Percentiles rank a stretch among this genome's conserved stretches.
Evolutionary conservation across 257 asterid genomes (phyloP).

Genomic region (Osmanthus fragrans): DNA sequence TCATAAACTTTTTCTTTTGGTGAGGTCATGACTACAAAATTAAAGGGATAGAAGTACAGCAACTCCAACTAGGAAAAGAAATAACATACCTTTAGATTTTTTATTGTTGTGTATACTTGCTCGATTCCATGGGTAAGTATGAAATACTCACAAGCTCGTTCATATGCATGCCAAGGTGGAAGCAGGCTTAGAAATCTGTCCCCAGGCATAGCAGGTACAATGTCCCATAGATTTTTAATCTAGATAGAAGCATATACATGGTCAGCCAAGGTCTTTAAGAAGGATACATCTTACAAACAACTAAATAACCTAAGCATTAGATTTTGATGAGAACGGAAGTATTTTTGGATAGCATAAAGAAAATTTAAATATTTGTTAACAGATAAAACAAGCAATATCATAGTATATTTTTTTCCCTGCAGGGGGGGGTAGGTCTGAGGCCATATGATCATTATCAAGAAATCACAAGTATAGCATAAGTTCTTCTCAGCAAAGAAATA

Average conservation of each 20-base stretch:
- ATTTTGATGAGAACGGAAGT: background rate
- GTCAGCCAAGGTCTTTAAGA: slow-evolving; percentile 18
- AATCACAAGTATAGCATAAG: background rate
- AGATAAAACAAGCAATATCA: background rate
- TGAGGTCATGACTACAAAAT: background rate
- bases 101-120: slow-evolving; percentile 77
- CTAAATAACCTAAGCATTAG: background rate
- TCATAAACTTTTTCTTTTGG: slow-evolving; percentile 7
- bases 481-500: background rate
- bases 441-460: no score
- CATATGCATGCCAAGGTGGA: slow-evolving; percentile 99
- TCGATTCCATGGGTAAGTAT: slow-evolving; percentile 68
- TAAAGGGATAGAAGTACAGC: background rate
- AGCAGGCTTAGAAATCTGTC: slow-evolving; percentile 92
- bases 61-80: slow-evolving; percentile 19
- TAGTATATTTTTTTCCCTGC: no score
- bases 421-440: no score
- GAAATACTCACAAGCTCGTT: slow-evolving; percentile 85
- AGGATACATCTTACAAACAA: background rate
- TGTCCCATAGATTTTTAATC: slow-evolving; percentile 71
- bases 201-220: slow-evolving; percentile 83
- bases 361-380: background rate
- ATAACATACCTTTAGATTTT: slow-evolving; percentile 61
- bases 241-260: slow-evolving; percentile 31
- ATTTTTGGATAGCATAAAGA: background rate